Evolutionary conservation across 2,329 filamentous ascomycete species (phyloP), one percentile per base, ranked within the genome.

Genomic region (Monosporascus sp.): DNA sequence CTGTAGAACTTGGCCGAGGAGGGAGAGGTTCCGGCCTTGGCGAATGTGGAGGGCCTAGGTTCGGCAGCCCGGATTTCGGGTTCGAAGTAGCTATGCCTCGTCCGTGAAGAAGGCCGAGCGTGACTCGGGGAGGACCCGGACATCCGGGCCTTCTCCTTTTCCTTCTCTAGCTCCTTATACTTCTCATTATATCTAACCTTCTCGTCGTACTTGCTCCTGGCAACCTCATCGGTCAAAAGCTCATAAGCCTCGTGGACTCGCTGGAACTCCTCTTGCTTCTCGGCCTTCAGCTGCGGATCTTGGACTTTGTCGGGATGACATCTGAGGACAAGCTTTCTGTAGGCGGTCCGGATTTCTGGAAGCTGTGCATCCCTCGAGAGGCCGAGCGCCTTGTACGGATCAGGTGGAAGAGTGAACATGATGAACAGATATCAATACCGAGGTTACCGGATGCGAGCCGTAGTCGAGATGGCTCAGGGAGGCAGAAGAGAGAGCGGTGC

Each of bases 231-330:
- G 64, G 84, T 89, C 55, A 99, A 82, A 31, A 94, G 78, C 71
- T 97, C 94, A 72, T 96, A 99, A 49, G 94, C 92, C 63, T 92
- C 84, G 70, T 97, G 92, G 37, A 97, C 89, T 68, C 84, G 85
- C 71, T 97, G 91, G 65, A 97, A 99, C 71, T 96, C 87, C 62
- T 90, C 86, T 62, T 89, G 84, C 70, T 92, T 95, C 62, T 83
- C 75, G 54, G 84, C 83, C 72, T 94, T 95, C 63, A 88, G 76
- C 17, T 83, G 76, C 50, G 87, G 84, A 64, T 96, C 83, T 60
- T 90, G 86, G 57, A 96, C 83, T 74, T 96, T 96, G 77, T 97
- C 92, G 37, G 92, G 92, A 63, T 97, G 92, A 67, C 88, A 92
- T 70, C 89, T 90, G 61, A 96, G 81, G 37, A 90, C 89, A 41